Conservation (phyloP, 1,139 yeast genomes). For the Nakaseomyces kungkrabaensis region DNA sequence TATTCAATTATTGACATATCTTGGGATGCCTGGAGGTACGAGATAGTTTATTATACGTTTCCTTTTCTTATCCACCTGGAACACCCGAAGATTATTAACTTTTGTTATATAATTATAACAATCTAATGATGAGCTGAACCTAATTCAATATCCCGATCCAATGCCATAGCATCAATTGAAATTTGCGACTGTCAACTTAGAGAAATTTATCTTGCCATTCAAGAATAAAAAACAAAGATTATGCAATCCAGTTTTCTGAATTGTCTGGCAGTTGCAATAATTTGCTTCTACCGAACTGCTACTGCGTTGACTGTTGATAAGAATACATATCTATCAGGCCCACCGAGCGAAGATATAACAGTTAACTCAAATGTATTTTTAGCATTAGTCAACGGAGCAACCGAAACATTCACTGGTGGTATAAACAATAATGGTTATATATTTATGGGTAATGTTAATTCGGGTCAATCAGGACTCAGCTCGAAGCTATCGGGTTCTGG, state of each 20-base stretch:
- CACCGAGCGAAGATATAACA: slow-evolving; percentile 5
- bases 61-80: no score
- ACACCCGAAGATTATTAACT: no score
- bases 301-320: background rate
- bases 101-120: no score
- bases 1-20: no score
- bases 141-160: background rate
- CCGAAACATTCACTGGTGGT: slow-evolving; percentile 6
- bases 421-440: slow-evolving; percentile 9
- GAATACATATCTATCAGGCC: background rate
- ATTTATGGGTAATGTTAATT: slow-evolving; percentile 10
- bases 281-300: background rate
- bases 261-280: background rate
- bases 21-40: no score
- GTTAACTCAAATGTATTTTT: slow-evolving; percentile 8
- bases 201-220: no score
- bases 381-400: slow-evolving; percentile 8
- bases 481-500: slow-evolving; percentile 5
- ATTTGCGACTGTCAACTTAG: no score
- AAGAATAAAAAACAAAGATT: background rate
- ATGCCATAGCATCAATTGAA: background rate
- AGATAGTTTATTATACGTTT: no score
- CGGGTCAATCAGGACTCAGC: slow-evolving; percentile 4
- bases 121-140: no score
- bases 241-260: background rate